These are phyloP conservation scores for Gossypium thurberi DNA, from an alignment of 345 rosid genomes.

Conservation along the genomic window DNA sequence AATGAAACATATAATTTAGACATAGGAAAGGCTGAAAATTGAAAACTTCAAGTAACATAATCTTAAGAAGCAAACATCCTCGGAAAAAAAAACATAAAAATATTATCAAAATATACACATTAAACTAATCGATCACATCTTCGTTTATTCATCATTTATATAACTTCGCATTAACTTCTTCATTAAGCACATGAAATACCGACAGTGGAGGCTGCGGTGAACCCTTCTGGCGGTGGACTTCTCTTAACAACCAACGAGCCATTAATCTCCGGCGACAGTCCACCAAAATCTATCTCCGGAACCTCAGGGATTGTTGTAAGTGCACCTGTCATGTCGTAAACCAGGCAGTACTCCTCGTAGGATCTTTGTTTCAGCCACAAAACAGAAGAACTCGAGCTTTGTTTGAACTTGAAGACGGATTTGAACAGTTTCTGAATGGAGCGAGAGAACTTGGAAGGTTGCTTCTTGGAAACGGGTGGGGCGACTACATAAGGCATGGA, in stretches of 20 bases:
- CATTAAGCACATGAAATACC: constrained; percentile 45
- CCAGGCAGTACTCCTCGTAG: constrained; percentile 30
- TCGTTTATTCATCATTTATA: not conserved
- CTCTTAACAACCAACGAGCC: constrained; percentile 38
- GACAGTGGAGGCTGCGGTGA: constrained; percentile 30
- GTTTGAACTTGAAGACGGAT: constrained; percentile 46
- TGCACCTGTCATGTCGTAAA: constrained; percentile 57
- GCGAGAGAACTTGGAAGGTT: constrained; percentile 50
- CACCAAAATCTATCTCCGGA: constrained; percentile 57
- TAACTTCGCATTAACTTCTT: not conserved
- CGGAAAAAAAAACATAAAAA: not conserved
- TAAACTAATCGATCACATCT: not conserved
- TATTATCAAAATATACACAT: constrained; percentile 2
- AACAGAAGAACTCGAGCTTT: constrained; percentile 11
- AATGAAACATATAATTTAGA: not conserved
- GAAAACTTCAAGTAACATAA: not conserved
- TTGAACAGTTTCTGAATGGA: constrained; percentile 51
- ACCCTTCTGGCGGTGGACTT: constrained; percentile 62
- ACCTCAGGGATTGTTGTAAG: constrained; percentile 84
- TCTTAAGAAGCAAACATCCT: not conserved
- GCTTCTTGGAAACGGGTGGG: constrained; percentile 22
- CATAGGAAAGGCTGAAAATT: constrained; percentile 2
- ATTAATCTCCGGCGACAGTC: constrained; percentile 44
- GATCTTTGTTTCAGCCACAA: constrained; percentile 24
- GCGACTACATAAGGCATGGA: constrained; percentile 59